Conservation (phyloP, 2,329 filamentous ascomycete species). For the Coniella vitis region DNA sequence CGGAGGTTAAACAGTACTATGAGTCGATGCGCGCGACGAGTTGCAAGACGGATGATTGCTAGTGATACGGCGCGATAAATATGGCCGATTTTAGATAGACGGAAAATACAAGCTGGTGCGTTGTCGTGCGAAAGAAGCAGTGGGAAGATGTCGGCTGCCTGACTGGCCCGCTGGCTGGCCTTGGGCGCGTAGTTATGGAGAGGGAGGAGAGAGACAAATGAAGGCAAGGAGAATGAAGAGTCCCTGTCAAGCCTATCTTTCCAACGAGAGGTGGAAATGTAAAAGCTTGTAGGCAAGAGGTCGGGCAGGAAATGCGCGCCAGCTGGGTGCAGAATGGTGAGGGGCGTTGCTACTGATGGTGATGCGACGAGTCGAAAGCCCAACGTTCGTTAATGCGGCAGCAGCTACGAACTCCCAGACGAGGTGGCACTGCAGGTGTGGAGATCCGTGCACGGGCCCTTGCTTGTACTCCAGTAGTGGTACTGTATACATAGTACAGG, state of each 20-base stretch:
- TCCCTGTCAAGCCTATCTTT: background rate
- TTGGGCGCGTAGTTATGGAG: background rate
- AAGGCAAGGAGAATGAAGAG: no score
- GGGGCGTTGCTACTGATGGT: background rate
- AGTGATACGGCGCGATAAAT: slow-evolving; percentile 13
- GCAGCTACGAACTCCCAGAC: no score
- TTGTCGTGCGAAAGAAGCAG: background rate
- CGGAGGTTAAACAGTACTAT: background rate
- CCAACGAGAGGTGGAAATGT: background rate
- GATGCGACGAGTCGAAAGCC: background rate
- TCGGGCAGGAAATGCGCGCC: background rate
- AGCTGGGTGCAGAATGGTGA: background rate
- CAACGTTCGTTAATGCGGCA: background rate
- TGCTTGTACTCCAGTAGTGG: no score
- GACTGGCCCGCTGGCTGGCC: no score
- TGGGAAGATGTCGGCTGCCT: no score
- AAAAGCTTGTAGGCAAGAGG: background rate
- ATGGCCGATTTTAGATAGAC: slow-evolving; percentile 12
- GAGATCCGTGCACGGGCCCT: background rate
- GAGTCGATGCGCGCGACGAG: background rate
- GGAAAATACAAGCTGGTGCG: slow-evolving; percentile 8
- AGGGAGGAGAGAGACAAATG: background rate
- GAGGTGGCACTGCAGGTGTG: background rate
- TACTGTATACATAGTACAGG: background rate
- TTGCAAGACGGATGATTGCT: background rate